These are phyloP conservation scores for Suillus occidentalis DNA, from an alignment of 768 basidiomycete species.

Conservation along the genomic window DNA sequence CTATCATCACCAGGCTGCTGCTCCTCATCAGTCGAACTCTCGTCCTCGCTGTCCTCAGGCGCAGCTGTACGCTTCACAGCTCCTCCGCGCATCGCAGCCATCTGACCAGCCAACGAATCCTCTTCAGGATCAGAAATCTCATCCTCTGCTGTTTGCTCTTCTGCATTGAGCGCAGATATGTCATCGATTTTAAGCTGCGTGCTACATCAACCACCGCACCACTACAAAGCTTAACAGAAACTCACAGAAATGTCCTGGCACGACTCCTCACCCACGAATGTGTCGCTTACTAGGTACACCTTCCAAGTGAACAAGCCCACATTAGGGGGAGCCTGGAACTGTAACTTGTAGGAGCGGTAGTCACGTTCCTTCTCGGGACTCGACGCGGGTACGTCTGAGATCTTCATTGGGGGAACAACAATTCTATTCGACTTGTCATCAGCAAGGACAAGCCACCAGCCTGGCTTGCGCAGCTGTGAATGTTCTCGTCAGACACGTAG, in stretches of 20 bases:
- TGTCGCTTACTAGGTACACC: conserved; percentile 83
- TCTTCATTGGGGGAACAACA: conserved; percentile 83
- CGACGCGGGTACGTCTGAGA: conserved; percentile 74
- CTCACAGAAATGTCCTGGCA: conserved; percentile 70
- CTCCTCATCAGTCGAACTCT: conserved; percentile 52
- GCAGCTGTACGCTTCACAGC: conserved; percentile 64
- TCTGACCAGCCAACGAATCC: conserved; percentile 94
- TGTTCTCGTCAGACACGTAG: conserved; percentile 1
- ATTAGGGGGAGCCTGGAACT: conserved; percentile 91
- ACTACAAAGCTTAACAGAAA: conserved; percentile 11
- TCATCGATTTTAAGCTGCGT: conserved; percentile 83
- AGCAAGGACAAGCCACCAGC: conserved; percentile 90
- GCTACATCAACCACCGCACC: conserved; percentile 11
- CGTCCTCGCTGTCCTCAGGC: conserved; percentile 50
- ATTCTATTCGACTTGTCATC: conserved; percentile 84
- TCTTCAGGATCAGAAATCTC: conserved; percentile 99
- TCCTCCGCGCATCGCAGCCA: conserved; percentile 93
- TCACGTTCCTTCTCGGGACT: conserved; percentile 49
- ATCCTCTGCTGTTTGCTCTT: conserved; percentile 71
- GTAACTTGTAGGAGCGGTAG: conserved; percentile 84
- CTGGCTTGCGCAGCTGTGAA: conserved; percentile 76
- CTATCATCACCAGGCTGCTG: conserved; percentile 49
- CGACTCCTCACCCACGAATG: conserved; percentile 81
- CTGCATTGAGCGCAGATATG: conserved; percentile 50
- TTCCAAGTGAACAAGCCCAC: conserved; percentile 89